Base-by-base conservation (phyloP, 345 rosid genomes). In the Erysimum cheiranthoides region DNA sequence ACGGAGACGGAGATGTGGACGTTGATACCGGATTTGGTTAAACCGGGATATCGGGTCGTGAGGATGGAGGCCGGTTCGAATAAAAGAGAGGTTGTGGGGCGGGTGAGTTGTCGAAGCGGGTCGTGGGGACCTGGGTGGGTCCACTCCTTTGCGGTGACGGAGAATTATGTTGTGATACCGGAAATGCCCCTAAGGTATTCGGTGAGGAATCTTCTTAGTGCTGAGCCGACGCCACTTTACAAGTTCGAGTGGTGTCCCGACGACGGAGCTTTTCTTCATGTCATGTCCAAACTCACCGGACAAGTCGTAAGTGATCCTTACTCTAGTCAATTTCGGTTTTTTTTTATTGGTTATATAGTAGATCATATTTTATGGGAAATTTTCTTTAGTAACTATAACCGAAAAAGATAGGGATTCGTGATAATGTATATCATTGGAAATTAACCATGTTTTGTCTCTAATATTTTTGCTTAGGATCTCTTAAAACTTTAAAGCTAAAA, bases 101-200 rank as follows among this genome's bases (percentile, higher is more conserved):
- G 95, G 81, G 96, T 92, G 5, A 78, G 68, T 28, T 94, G 98
- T 56, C 83, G 90, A n/a, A 80, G 92, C 12, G 93, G 95, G 1
- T 92, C 96, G 40, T 72, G 73, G 78, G 87, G 96, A 0, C 90
- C 98, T 0, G 98, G 98, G 5, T 94, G 98, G 98, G 98, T 94
- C 52, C 98, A 94, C 39, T 94, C 97, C 2, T 94, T 94, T 81
- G 89, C 99, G 12, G 92, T 92, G 68, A 94, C 99, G 0, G 93
- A 92, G 61, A 86, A 92, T 46, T 94, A 89, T 52, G 73, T 94
- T 8, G 71, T 92, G 25, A 88, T 92, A 66, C 99, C 99, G 3
- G 99, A 94, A 78, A 94, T 94, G 99, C 86, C 97, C 8, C 64
- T 94, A 73, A 84, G 97, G 66, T 94, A 94, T 47, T 90, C 95